Evolutionary conservation across 2,329 filamentous ascomycete species (phyloP), one percentile per base, ranked within the genome.

Genomic region (Fusarium sp.): DNA sequence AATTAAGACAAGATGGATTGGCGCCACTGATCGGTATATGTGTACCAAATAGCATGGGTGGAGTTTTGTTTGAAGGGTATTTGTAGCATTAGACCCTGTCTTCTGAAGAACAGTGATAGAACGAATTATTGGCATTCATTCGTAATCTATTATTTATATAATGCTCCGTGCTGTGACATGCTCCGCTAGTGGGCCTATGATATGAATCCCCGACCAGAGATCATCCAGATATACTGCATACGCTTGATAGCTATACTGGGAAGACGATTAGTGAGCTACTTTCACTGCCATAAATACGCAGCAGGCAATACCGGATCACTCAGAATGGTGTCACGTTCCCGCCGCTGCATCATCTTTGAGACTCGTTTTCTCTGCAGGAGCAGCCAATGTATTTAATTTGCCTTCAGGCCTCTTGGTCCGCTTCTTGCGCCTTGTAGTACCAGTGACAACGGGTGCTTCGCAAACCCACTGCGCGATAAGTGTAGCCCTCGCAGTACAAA

Each of bases 391-490:
- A 23, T 58, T 51, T 37, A 25, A 19, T 31, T 67, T 70, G 37
- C 30, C 26, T 16, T 26, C 54, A 12, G 54, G 21, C 64, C 73
- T 77, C 70, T 74, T 79, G 23, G 66, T 46, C 18, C 74, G 75
- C 70, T 76, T 80, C 77, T 80, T 84, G 65, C 80, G 81, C 72
- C 77, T 81, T 23, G 77, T 71, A n/a, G 75, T 71, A 25, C 78
- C 77, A 23, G 76, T 69, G n/a, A 80, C 79, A 1, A 77, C 65
- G 8, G 86, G 88, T 1, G 87, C 88, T 61, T 90, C 84, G 50
- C 81, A 80, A 23, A 95, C 86, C 92, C 93, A 96, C 43, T 87
- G 81, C 1, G 89, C 86, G 61, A 95, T 88, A 19, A 87, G 86
- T 49, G 88, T 85, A 1, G 92, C 91, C 23, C 92, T 85, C 67